phyloP scores from a whole-genome alignment of 805 yeast genomes.

The Kazachstania africana region DNA sequence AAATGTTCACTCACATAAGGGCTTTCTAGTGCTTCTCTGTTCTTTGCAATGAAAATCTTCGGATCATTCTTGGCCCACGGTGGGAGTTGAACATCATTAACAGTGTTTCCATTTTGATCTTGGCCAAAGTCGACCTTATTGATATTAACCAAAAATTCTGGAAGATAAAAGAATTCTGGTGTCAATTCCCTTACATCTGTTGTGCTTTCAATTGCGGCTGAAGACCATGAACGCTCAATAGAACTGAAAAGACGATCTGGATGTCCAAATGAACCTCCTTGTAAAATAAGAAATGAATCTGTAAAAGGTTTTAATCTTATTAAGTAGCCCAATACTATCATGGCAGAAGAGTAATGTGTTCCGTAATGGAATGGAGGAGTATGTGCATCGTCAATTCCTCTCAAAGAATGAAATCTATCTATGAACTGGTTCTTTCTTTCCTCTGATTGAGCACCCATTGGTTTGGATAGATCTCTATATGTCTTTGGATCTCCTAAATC shows the following conservation, averaged over 20 bases:
- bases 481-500: conserved; percentile 51
- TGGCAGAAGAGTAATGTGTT: conserved; percentile 86
- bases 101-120: conserved; percentile 45
- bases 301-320: conserved; percentile 74
- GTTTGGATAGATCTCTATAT: conserved; percentile 69
- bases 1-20: conserved; percentile 65
- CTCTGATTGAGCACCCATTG: conserved; percentile 80
- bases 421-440: conserved; percentile 50
- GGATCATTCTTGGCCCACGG: conserved; percentile 81
- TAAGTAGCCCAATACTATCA: conserved; percentile 77
- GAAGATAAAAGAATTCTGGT: conserved; percentile 77
- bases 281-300: conserved; percentile 63
- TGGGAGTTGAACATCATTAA: conserved; percentile 60
- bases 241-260: conserved; percentile 76
- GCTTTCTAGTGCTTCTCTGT: conserved; percentile 76
- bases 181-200: conserved; percentile 81
- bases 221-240: conserved; percentile 65
- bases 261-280: conserved; percentile 83
- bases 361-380: conserved; percentile 86
- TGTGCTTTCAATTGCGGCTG: conserved; percentile 68
- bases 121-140: conserved; percentile 62
- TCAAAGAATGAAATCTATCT: conserved; percentile 63
- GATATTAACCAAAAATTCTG: conserved; percentile 61
- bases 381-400: conserved; percentile 42
- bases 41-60: conserved; percentile 55